Evolutionary conservation across 208 protist species (phyloP), one percentile per base, ranked within the genome.

Genomic region (Naegleria gruberi): DNA sequence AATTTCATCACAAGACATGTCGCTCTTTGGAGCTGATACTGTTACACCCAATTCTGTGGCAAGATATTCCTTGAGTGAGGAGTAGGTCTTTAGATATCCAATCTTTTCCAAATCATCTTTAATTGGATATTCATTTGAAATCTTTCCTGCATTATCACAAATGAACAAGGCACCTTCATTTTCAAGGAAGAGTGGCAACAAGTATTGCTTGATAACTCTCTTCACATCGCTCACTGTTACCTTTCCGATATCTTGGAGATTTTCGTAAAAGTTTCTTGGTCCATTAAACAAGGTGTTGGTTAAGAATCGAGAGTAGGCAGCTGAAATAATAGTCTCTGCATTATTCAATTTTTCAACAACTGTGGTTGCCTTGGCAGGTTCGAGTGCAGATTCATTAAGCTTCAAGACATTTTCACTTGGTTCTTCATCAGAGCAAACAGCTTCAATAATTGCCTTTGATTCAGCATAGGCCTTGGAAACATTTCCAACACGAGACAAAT

Each of bases 391-490:
- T 65, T 65, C 51, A 19, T 19, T 65, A 10, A 65, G 30, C 12
- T 30, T 23, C 15, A 65, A 65, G 2, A 65, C 6, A 19, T 23
- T 65, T 19, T 65, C 51, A 30, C 30, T 65, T 23, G 51, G 30
- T 19, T 65, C 51, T 30, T 65, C 51, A 65, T 65, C 51, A 10
- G 51, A 65, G 51, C 51, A 65, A 65, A 65, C 51, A 30, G 51
- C 51, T 65, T 55, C 44, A 1, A 87, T 4, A 40, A 87, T 87
- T 5, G 15, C 6, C 30, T 87, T 51, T 15, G 43, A 37, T 51
- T 87, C 82, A 57, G 17, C 17, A 42, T 87, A 92, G 34, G 89
- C 41, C 1, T 45, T 91, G 30, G 74, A 57, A 8, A 90, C 30
- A n/a, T 82, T 46, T 15, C 88, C 19, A 0, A 41, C 19, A 23